phyloP scores from a whole-genome alignment of 2,329 filamentous ascomycete genomes.

The Volutella citrinella region DNA sequence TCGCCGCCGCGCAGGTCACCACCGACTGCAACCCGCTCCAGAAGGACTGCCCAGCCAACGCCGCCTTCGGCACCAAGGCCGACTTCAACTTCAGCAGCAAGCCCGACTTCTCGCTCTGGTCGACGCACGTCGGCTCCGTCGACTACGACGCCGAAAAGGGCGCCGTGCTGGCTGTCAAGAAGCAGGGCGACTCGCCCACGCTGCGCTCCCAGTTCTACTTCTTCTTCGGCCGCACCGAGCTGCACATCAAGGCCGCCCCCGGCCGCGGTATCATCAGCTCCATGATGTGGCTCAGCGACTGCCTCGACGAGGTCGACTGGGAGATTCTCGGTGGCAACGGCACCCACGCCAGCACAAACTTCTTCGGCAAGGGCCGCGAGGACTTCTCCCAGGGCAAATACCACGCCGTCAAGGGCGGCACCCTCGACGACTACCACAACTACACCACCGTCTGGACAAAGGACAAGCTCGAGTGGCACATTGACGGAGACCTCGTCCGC shows the following conservation, averaged over 20 bases:
- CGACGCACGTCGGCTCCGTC: constrained; percentile 64
- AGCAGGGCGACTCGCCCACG: constrained; percentile 73
- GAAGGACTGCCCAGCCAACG: constrained; percentile 65
- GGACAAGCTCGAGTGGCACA: constrained; percentile 63
- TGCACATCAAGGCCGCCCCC: constrained; percentile 71
- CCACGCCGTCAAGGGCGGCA: constrained; percentile 50
- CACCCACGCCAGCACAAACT: constrained; percentile 67
- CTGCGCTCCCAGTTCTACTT: constrained; percentile 79
- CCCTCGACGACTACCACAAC: constrained; percentile 65
- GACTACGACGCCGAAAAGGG: constrained; percentile 60
- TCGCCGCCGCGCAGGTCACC: constrained; percentile 67
- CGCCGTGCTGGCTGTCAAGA: constrained; percentile 68
- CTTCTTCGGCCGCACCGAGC: constrained; percentile 78
- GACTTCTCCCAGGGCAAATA: constrained; percentile 61
- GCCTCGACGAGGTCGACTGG: constrained; percentile 86
- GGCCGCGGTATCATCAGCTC: constrained; percentile 77
- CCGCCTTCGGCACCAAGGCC: constrained; percentile 65
- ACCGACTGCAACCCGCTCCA: constrained; percentile 78
- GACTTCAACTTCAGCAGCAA: constrained; percentile 63
- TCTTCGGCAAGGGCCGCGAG: constrained; percentile 72
- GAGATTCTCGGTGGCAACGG: constrained; percentile 71
- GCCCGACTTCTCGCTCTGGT: constrained; percentile 61
- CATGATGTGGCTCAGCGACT: constrained; percentile 79
- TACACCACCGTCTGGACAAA: constrained; percentile 74
- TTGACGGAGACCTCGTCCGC: constrained; percentile 66